Percentiles rank a stretch among this genome's conserved stretches.
phyloP scores from a whole-genome alignment of 2,329 filamentous ascomycete species.

The Ophiostoma sp. region DNA sequence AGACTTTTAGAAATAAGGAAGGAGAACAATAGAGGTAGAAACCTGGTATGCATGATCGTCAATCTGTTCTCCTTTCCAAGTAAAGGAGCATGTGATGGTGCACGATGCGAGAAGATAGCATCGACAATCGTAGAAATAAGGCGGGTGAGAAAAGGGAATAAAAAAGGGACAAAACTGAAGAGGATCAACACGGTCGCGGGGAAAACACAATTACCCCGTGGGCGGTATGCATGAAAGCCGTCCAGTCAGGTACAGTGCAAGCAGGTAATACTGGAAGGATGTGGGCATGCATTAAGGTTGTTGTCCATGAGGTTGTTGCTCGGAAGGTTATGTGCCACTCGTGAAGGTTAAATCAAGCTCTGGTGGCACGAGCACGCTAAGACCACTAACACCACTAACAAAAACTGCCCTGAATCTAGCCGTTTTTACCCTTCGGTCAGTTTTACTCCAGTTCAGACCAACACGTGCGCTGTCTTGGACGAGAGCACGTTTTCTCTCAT shows the following conservation, averaged over 20 bases:
- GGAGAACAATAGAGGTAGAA: neutral
- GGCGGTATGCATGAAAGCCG: neutral
- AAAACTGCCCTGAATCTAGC: neutral
- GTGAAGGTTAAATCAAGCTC: neutral
- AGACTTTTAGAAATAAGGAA: neutral
- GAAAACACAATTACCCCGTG: neutral
- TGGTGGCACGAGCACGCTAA: neutral
- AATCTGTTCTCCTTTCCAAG: constrained; percentile 5
- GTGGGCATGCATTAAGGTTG: neutral
- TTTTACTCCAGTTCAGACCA: neutral
- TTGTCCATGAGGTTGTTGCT: neutral
- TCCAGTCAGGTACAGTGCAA: neutral
- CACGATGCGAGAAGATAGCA: neutral
- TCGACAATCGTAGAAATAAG: neutral
- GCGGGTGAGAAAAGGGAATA: neutral
- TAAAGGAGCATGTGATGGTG: constrained; percentile 7
- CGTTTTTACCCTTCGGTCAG: neutral
- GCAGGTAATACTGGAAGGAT: neutral
- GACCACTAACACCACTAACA: neutral
- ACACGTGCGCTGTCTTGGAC: neutral
- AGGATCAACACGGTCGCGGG: neutral
- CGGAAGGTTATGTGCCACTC: neutral
- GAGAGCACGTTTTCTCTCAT: neutral
- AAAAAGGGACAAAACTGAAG: neutral
- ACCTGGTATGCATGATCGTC: neutral